phyloP scores from a whole-genome alignment of 164 flowering plant genomes.

The Tetrastigma voinierianum region DNA sequence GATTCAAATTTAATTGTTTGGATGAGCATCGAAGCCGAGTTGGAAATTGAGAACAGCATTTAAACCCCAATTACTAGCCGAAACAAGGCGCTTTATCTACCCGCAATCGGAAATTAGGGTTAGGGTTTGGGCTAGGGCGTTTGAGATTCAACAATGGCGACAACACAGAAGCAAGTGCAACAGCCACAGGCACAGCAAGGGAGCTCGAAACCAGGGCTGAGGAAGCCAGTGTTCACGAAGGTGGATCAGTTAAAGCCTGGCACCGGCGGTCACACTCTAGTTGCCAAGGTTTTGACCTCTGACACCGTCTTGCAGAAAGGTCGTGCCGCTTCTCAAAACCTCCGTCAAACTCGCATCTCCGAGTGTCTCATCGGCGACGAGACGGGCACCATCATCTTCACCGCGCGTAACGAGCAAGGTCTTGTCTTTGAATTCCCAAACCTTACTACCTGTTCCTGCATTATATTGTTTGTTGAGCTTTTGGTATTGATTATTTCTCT shows the following conservation, averaged over 20 bases:
- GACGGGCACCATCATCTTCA: constrained; percentile 27
- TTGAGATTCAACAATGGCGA: not conserved
- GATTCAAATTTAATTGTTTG: too few relatives aligned
- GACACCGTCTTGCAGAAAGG: constrained; percentile 19
- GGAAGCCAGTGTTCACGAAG: constrained; percentile 28
- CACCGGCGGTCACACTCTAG: constrained; percentile 25
- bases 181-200: not conserved
- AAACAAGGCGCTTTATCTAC: too few relatives aligned
- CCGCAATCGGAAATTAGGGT: too few relatives aligned
- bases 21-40: too few relatives aligned
- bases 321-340: constrained; percentile 16
- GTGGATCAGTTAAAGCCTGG: constrained; percentile 28
- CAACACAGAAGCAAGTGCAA: not conserved
- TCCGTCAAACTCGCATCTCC: constrained; percentile 26
- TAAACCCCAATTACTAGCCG: too few relatives aligned
- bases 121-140: not conserved
- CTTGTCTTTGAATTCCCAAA: not conserved
- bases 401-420: constrained; percentile 38
- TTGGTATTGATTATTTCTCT: not conserved
- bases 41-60: too few relatives aligned
- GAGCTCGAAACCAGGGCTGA: constrained; percentile 11
- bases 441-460: not conserved
- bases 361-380: constrained; percentile 33
- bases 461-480: not conserved
- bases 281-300: constrained; percentile 18